A percentile compares a stretch with the other conserved stretches of the same genome.
These are phyloP conservation scores for Mycena crocata DNA, from an alignment of 768 basidiomycete species.

Conservation along the genomic window DNA sequence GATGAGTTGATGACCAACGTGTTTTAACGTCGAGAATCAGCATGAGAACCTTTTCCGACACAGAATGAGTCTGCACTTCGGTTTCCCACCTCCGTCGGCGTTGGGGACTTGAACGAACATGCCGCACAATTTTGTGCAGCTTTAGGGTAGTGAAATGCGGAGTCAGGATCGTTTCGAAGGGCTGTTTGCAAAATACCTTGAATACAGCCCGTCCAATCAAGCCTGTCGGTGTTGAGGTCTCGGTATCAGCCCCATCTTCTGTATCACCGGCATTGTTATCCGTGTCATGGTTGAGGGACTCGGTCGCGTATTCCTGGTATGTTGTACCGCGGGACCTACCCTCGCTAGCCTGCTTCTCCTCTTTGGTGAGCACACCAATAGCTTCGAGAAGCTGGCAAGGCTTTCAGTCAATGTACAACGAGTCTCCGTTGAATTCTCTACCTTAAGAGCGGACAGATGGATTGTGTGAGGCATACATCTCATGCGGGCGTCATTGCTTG, in stretches of 20 bases:
- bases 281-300: not conserved
- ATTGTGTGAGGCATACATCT: conserved; percentile 52
- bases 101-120: conserved; percentile 6
- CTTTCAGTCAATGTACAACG: too few species aligned
- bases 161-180: not conserved
- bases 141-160: not conserved
- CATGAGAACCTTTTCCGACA: not conserved
- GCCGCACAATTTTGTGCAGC: conserved; percentile 9
- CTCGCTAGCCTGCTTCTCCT: not conserved
- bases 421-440: not conserved
- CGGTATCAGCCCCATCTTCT: conserved; percentile 3
- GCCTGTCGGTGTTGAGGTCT: not conserved
- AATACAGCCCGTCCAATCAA: not conserved
- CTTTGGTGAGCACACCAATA: not conserved
- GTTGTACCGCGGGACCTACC: not conserved
- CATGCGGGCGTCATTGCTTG: conserved; percentile 36
- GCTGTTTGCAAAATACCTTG: not conserved
- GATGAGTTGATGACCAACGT: not conserved
- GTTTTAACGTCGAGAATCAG: conserved; percentile 1
- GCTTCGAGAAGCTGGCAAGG: conserved; percentile 8
- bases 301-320: conserved; percentile 16
- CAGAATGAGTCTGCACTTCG: not conserved
- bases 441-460: conserved; percentile 49
- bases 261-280: not conserved
- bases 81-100: not conserved